Evolutionary conservation across 106 monocot genomes (phyloP), one percentile per base, ranked within the genome.

Genomic region (Narthecium ossifragum): DNA sequence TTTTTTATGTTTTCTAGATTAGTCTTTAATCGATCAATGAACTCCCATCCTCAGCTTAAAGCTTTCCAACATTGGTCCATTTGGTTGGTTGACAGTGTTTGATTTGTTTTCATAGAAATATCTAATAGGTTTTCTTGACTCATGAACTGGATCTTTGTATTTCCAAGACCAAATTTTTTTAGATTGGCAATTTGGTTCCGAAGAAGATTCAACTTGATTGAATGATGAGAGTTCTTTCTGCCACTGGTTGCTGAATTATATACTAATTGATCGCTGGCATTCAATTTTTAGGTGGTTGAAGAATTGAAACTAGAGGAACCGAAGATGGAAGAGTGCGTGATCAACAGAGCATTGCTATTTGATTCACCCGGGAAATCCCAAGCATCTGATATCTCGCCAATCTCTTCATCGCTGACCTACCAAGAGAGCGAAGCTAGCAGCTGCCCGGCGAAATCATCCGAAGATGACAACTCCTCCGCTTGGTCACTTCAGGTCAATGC

Each of bases 261-360:
- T n/a, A n/a, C n/a, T n/a, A n/a, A n/a, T n/a, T n/a, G n/a, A n/a
- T n/a, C n/a, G n/a, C n/a, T n/a, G n/a, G n/a, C n/a, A n/a, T n/a
- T n/a, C n/a, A n/a, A n/a, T n/a, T n/a, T 38, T 53, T 66, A 78
- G 78, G 60, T 46, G 45, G 54, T 33, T 37, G 57, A 55, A 51
- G 43, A 34, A 37, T 27, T 38, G 31, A 40, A 69, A 50, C 65
- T n/a, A 23, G 57, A 18, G 38, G 70, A 75, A 39, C 69, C 62
- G 6, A 37, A 60, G 32, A 2, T 45, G 23, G 46, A 33, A 15
- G 70, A 74, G n/a, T 80, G 80, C 57, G 24, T 65, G 51, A 70
- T 93, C 43, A 90, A 78, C 68, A 57, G 91, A 25, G 86, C 84
- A 5, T 51, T 98, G 68, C 73, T 74, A 25, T 98, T 98, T 40